A percentile compares a stretch with the other conserved stretches of the same genome.
Evolutionary conservation across 306 rosid species (phyloP).

Genomic region (Oemleria cerasiformis): DNA sequence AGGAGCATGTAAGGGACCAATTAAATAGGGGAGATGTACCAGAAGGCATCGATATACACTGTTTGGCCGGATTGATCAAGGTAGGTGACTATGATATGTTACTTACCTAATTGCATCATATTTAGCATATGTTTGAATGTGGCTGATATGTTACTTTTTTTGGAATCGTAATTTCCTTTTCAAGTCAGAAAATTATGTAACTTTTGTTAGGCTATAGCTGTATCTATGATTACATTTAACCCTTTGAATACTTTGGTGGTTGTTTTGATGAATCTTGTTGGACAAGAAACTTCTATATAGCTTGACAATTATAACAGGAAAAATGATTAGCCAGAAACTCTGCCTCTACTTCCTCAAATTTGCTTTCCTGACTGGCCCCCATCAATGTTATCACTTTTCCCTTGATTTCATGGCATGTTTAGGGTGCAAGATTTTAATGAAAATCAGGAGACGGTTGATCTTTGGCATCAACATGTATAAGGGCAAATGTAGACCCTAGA

Average conservation of each 20-base stretch:
- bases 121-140: background rate
- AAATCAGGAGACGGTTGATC: background rate
- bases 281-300: background rate
- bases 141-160: too few species aligned
- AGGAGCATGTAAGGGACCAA: slow-evolving; percentile 74
- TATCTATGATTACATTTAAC: background rate
- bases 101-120: background rate
- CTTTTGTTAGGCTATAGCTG: background rate
- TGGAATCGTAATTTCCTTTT: background rate
- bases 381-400: background rate
- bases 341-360: background rate
- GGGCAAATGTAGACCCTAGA: background rate
- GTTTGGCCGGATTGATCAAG: slow-evolving; percentile 91
- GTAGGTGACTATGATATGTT: slow-evolving; percentile 26
- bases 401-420: background rate
- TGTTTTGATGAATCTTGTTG: background rate
- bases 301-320: background rate
- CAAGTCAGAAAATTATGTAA: background rate
- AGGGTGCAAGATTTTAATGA: background rate
- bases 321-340: background rate
- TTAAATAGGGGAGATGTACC: slow-evolving; percentile 78
- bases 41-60: slow-evolving; percentile 75
- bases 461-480: background rate
- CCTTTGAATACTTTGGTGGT: background rate
- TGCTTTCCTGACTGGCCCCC: background rate